These are phyloP conservation scores for Rhamnella rubrinervis DNA, from an alignment of 331 rosid genomes.

Conservation along the genomic window DNA sequence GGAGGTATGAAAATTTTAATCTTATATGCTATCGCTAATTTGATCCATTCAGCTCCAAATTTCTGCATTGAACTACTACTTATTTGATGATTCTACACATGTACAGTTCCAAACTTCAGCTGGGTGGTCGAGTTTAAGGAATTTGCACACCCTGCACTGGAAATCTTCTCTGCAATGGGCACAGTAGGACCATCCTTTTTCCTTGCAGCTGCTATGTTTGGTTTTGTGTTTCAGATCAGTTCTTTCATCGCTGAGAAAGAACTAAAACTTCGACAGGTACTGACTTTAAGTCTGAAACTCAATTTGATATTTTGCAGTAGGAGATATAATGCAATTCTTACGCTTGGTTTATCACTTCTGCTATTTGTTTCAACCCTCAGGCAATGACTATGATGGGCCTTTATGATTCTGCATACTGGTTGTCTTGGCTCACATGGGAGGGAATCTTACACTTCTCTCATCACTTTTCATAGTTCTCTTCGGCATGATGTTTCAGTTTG, in stretches of 20 bases:
- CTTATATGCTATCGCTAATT: background rate
- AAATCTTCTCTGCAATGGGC: constrained; percentile 40
- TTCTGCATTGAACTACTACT: background rate
- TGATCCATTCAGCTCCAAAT: background rate
- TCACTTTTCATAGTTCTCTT: constrained; percentile 72
- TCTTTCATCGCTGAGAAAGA: constrained; percentile 81
- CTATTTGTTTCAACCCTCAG: constrained; percentile 30
- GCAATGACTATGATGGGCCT: constrained; percentile 94
- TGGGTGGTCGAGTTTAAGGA: constrained; percentile 72
- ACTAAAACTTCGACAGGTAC: constrained; percentile 94
- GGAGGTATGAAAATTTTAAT: constrained; percentile 46
- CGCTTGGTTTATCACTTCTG: constrained; percentile 2
- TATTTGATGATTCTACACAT: constrained; percentile 17
- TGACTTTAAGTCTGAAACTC: background rate
- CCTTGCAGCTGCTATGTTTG: constrained; percentile 80
- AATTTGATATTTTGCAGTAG: background rate
- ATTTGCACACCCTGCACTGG: constrained; percentile 68
- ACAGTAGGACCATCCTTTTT: constrained; percentile 63
- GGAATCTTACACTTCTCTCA: constrained; percentile 57
- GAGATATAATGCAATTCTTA: background rate
- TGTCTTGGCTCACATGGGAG: constrained; percentile 90
- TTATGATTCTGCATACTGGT: constrained; percentile 93
- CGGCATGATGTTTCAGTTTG: constrained; percentile 85
- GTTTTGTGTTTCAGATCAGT: constrained; percentile 81
- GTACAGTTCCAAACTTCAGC: constrained; percentile 62